Evolutionary conservation across 2,329 filamentous ascomycete species (phyloP), one percentile per base, ranked within the genome.

Genomic region (Botryotinia convoluta): DNA sequence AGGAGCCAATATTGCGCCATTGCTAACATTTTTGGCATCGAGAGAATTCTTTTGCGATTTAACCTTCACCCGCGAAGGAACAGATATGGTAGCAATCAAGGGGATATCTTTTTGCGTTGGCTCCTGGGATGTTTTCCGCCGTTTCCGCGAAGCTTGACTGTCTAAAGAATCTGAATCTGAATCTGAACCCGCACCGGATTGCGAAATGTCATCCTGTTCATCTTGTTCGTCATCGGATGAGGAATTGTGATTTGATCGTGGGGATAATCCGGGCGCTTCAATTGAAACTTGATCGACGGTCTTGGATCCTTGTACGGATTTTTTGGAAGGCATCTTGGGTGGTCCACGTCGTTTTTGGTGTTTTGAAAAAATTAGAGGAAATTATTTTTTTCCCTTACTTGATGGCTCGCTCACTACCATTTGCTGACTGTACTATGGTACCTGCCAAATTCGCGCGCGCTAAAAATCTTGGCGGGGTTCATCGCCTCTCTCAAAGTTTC

Each of bases 1-100:
- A 20, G 88, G 87, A 5, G 87, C 88, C 67, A 85, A 82, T 72
- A 87, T 84, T 54, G 77, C 73, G 51, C 72, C 74, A 74, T 74
- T 71, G 51, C 37, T 74, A 8, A 71, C 63, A 42, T 70, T 44
- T 35, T 73, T 64, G 35, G 69, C 16, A 18, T 62, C n/a, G 10
- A 39, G 42, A 48, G 69, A 59, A 22, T 35, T 69, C 3, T 64
- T 29, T 67, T 73, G 73, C 16, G 69, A 57, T 48, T 68, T 79
- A 39, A 74, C 32, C 71, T 77, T 79, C 60, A 80, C 78, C 54
- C 80, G 77, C 61, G 80, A 81, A 16, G 80, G 80, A 6, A 78
- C 78, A n/a, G 76, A 74, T 4, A 73, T 75, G 29, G 71, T 72
- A 20, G 75, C 67, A n/a, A 76, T 60, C 72, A 69, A 71, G 26